phyloP scores from a whole-genome alignment of 2,329 filamentous ascomycete genomes.

The Aspergillus fijiensis region DNA sequence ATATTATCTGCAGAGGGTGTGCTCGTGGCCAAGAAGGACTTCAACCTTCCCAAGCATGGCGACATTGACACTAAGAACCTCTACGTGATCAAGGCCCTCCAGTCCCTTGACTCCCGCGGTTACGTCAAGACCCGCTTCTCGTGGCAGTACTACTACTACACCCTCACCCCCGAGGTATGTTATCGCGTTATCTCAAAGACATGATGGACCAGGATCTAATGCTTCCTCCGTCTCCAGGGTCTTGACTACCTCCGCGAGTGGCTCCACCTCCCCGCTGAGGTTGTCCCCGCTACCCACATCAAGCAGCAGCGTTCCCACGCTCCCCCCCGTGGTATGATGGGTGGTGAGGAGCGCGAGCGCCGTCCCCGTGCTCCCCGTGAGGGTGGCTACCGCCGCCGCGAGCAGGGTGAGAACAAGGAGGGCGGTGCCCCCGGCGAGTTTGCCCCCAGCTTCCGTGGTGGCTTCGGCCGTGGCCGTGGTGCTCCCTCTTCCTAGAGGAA shows the following conservation, averaged over 20 bases:
- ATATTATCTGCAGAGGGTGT: constrained; percentile 59
- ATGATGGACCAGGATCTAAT: constrained; percentile 3
- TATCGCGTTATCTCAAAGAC: neutral
- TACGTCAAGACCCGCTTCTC: constrained; percentile 99
- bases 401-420: constrained; percentile 78
- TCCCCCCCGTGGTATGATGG: constrained; percentile 98
- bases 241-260: constrained; percentile 99
- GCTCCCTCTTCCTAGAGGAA: constrained; percentile 57
- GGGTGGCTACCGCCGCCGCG: constrained; percentile 88
- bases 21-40: constrained; percentile 99
- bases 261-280: constrained; percentile 99
- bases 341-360: constrained; percentile 77
- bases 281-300: constrained; percentile 99
- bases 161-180: constrained; percentile 79
- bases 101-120: constrained; percentile 96
- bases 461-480: constrained; percentile 84
- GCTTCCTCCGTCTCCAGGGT: constrained; percentile 53
- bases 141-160: constrained; percentile 99
- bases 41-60: constrained; percentile 94
- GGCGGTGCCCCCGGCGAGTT: constrained; percentile 89
- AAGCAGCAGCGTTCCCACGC: constrained; percentile 99
- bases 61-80: constrained; percentile 99
- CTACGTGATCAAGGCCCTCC: constrained; percentile 95
- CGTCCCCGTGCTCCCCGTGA: constrained; percentile 77
- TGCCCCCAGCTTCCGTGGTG: constrained; percentile 88